Evolutionary conservation across 2,329 filamentous ascomycete species (phyloP).

Genomic region (Hypoxylon sp.): DNA sequence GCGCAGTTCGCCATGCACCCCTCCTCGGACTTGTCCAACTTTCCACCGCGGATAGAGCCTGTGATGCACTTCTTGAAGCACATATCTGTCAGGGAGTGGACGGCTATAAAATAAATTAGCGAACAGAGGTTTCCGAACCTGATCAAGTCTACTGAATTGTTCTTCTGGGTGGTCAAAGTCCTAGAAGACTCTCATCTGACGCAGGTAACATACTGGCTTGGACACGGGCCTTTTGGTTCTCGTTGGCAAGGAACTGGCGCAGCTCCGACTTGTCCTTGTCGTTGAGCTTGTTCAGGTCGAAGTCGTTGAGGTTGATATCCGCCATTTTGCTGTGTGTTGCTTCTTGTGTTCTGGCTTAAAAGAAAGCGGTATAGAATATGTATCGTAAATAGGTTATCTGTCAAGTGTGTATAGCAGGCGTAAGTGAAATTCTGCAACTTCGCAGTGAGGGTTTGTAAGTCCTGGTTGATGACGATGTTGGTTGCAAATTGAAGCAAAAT

Average conservation of each 20-base stretch:
- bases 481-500: slow-evolving; percentile 6
- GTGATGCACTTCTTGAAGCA: slow-evolving; percentile 97
- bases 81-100: slow-evolving; percentile 69
- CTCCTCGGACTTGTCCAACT: slow-evolving; percentile 81
- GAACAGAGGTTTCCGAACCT: slow-evolving; percentile 2
- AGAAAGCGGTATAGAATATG: too few species aligned
- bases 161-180: too few species aligned
- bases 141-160: too few species aligned
- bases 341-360: too few species aligned
- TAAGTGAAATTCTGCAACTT: not conserved
- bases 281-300: slow-evolving; percentile 78
- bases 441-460: not conserved
- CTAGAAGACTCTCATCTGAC: too few species aligned
- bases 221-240: slow-evolving; percentile 81
- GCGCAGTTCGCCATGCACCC: slow-evolving; percentile 91
- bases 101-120: too few species aligned
- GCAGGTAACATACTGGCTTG: slow-evolving; percentile 69
- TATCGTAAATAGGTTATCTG: too few species aligned
- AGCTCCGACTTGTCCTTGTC: slow-evolving; percentile 87
- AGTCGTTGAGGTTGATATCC: slow-evolving; percentile 53
- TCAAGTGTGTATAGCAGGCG: too few species aligned
- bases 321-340: slow-evolving; percentile 41
- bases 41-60: slow-evolving; percentile 72
- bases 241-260: slow-evolving; percentile 83
- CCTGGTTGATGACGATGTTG: slow-evolving; percentile 10